Evolutionary conservation across 345 rosid species (phyloP).

Genomic region (Gossypium raimondii): DNA sequence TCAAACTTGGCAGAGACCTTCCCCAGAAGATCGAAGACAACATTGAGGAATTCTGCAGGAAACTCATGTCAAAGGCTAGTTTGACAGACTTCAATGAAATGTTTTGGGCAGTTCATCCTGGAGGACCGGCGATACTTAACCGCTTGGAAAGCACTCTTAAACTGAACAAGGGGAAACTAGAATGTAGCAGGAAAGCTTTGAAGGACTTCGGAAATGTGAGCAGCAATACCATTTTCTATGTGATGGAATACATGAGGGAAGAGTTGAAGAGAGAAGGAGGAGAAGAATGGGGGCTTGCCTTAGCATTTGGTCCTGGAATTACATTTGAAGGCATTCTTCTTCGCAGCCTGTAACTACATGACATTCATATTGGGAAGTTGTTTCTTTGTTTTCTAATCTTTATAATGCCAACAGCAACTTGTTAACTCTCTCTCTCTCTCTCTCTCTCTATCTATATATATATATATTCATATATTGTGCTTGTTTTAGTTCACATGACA

Average conservation of each 20-base stretch:
- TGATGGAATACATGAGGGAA: slow-evolving; percentile 80
- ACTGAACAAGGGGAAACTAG: slow-evolving; percentile 49
- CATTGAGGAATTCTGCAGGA: slow-evolving; percentile 76
- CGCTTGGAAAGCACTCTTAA: slow-evolving; percentile 56
- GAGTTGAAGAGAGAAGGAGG: slow-evolving; percentile 50
- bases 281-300: slow-evolving; percentile 84
- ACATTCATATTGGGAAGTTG: background rate
- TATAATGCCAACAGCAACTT: background rate
- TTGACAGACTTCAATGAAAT: slow-evolving; percentile 53
- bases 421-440: background rate
- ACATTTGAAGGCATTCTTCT: slow-evolving; percentile 95
- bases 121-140: slow-evolving; percentile 92
- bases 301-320: slow-evolving; percentile 94
- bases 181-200: slow-evolving; percentile 75
- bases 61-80: slow-evolving; percentile 49
- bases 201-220: slow-evolving; percentile 87
- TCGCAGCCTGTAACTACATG: slow-evolving; percentile 48
- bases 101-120: slow-evolving; percentile 97
- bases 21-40: slow-evolving; percentile 86
- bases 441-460: background rate
- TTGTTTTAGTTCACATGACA: background rate
- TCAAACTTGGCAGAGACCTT: slow-evolving; percentile 87
- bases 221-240: slow-evolving; percentile 83
- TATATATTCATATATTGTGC: background rate
- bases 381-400: background rate